Base-by-base conservation (phyloP, 306 rosid genomes). In the Chamaecrista fasciculata region DNA sequence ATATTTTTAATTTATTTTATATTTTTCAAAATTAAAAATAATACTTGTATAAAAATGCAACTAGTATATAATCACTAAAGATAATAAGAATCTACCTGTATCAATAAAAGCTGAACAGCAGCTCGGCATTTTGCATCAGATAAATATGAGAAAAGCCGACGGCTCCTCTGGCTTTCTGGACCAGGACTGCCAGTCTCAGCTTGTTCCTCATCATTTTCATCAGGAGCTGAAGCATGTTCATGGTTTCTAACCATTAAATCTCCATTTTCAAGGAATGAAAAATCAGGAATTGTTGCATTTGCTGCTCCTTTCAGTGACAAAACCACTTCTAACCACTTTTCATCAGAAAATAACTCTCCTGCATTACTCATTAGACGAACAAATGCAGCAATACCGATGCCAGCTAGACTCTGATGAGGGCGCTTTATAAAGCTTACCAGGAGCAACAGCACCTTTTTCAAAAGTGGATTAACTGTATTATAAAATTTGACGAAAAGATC, bases 361-460 rank as follows among this genome's bases (percentile, higher is more conserved):
- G 99, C 91, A 71, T 86, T 91, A 87, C 95, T 91, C 97, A 91
- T 91, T 83, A 95, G 83, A 18, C 96, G 96, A 67, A 91, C 97
- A 87, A 95, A 89, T 50, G 99, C 97, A 77, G 97, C 97, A 75
- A 91, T 89, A 71, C 99, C 99, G 57, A 95, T 95, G 73, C 99
- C 97, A 46, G 97, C 99, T 48, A 95, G 88, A 82, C 92, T 95
- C 76, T 91, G 99, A 89, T 91, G 99, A 77, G 96, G 99, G 46
- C 97, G 95, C 82, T 86, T 78, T 40, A 95, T 95, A 66, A 95
- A 95, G 81, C 95, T 91, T 70, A 95, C 97, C 51, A 95, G 80
- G 64, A 95, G 99, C 79, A 72, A 76, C 83, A 95, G 83, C 76
- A 95, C 97, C 81, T 87, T 95, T 80, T 75, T 89, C 81, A 95